Base-by-base conservation (phyloP, 2,329 filamentous ascomycete species). In the Cladosporium sp. region DNA sequence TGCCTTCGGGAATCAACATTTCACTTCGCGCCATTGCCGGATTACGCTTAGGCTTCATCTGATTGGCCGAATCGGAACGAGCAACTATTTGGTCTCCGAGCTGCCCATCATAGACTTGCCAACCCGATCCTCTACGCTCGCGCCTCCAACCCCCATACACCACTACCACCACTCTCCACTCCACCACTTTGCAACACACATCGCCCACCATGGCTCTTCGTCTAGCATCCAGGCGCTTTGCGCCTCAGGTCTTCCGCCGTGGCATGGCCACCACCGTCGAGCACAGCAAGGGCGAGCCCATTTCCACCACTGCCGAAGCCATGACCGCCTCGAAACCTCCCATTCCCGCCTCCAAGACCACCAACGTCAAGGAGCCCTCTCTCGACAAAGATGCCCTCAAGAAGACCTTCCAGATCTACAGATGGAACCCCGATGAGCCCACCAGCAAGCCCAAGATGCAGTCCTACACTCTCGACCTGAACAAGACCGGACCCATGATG, bases 401-500 rank as follows among this genome's bases (percentile, higher is more conserved):
- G 75, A 97, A 96, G 85, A 90, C 86, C 45, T 98, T 98, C 82
- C 86, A 95, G 73, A 86, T 98, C 78, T 98, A 98, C 83, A 84
- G 93, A 70, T 98, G 93, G 93, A 95, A 94, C 70, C 93, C 93
- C 54, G 93, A 97, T 68, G 80, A 84, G 68, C 93, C 93, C 52
- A 83, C 84, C 65, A 84, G 88, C 72, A 98, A 98, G 84, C 93
- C 93, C 55, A 80, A 78, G 70, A 95, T 98, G 88, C 90, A 98
- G 78, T 82, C 81, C 60, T 98, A 97, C 76, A 88, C 87, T 30
- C 78, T 98, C 65, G 93, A 98, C 69, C 76, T 98, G 62, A 97
- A 97, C 79, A 96, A 97, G 85, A 98, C 93, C 36, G 93, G 93
- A 27, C 93, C 93, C 60, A 98, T 98, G 93, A 85, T 98, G 74